phyloP scores from a whole-genome alignment of 345 rosid genomes.

The Jatropha curcas region DNA sequence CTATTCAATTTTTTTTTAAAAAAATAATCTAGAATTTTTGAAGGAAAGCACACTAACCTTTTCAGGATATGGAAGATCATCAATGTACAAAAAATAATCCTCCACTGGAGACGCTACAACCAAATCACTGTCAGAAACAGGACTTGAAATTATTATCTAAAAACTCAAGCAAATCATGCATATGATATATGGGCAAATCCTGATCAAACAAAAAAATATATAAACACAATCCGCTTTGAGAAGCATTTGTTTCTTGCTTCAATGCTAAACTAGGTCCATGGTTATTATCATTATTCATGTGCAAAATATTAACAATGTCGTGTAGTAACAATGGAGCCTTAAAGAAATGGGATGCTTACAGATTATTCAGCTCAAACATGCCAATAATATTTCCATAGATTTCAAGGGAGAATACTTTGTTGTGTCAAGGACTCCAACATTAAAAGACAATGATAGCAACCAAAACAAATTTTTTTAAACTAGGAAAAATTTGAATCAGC shows the following conservation, averaged over 20 bases:
- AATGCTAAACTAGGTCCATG: slow-evolving; percentile 4
- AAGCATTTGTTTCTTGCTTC: background rate
- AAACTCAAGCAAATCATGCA: slow-evolving; percentile 15
- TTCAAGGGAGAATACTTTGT: slow-evolving; percentile 82
- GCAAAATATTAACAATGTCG: slow-evolving; percentile 2
- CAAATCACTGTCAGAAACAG: slow-evolving; percentile 66
- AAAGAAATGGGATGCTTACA: slow-evolving; percentile 49
- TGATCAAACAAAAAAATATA: too few relatives aligned
- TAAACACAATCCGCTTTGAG: background rate
- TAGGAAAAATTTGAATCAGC: slow-evolving; percentile 7
- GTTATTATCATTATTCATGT: background rate
- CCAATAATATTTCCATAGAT: slow-evolving; percentile 87
- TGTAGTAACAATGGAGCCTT: slow-evolving; percentile 6
- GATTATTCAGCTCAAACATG: slow-evolving; percentile 96
- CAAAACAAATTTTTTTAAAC: background rate
- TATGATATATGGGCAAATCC: background rate
- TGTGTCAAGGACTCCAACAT: slow-evolving; percentile 52
- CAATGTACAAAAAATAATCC: slow-evolving; percentile 79
- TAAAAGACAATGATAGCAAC: slow-evolving; percentile 3
- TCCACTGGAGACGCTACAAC: slow-evolving; percentile 94
- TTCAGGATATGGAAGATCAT: slow-evolving; percentile 61
- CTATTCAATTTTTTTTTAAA: too few relatives aligned
- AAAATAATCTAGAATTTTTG: background rate
- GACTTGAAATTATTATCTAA: slow-evolving; percentile 23
- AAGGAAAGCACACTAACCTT: slow-evolving; percentile 49